These are phyloP conservation scores for Begonia loranthoides DNA, from an alignment of 306 rosid species.

Conservation along the genomic window DNA sequence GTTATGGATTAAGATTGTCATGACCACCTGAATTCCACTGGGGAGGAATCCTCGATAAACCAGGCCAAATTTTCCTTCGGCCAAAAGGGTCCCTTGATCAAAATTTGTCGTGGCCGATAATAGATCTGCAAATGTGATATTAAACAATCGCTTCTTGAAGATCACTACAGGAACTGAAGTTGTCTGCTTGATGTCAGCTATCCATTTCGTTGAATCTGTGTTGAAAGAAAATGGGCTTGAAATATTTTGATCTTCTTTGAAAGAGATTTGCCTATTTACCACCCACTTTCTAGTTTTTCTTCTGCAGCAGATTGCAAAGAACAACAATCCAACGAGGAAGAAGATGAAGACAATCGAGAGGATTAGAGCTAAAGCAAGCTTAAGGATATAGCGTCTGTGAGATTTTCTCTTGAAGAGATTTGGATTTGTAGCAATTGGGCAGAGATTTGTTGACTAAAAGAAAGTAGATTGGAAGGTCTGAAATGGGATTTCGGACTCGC, in stretches of 20 bases:
- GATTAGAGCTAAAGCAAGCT: constrained; percentile 63
- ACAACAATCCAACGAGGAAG: constrained; percentile 53
- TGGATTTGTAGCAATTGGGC: constrained; percentile 88
- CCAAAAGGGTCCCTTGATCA: too few relatives aligned
- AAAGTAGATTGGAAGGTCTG: constrained; percentile 39
- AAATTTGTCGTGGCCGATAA: too few relatives aligned
- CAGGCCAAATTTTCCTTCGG: too few relatives aligned
- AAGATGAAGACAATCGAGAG: constrained; percentile 61
- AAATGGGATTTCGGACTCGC: constrained; percentile 43
- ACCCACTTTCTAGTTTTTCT: constrained; percentile 66
- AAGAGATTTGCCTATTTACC: constrained; percentile 63
- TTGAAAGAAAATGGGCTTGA: too few relatives aligned
- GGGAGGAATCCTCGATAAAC: too few relatives aligned
- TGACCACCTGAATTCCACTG: too few relatives aligned
- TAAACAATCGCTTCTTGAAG: too few relatives aligned
- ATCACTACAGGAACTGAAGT: too few relatives aligned
- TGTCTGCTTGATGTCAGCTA: too few relatives aligned
- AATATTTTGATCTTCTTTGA: constrained; percentile 70
- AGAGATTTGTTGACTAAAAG: constrained; percentile 48
- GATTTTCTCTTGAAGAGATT: constrained; percentile 30
- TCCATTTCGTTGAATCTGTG: too few relatives aligned
- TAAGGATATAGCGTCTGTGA: constrained; percentile 31
- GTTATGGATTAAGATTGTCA: constrained; percentile 78
- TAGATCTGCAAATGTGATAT: too few relatives aligned
- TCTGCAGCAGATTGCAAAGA: constrained; percentile 72